A percentile compares a stretch with the other conserved stretches of the same genome.
phyloP scores from a whole-genome alignment of 2,329 filamentous ascomycete species.

The Phialocephala sp. region DNA sequence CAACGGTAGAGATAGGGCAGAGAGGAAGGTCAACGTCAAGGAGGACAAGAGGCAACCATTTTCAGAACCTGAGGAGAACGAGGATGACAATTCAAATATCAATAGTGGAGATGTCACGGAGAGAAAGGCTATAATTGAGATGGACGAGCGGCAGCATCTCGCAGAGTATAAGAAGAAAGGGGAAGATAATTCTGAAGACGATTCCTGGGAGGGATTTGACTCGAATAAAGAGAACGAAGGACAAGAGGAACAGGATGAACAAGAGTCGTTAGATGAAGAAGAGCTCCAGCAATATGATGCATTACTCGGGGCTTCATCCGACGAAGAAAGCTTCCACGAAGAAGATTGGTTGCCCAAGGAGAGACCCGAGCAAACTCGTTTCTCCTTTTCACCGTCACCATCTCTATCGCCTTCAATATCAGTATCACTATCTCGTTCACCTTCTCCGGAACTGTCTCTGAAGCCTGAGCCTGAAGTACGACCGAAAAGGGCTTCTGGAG shows the following conservation, averaged over 20 bases:
- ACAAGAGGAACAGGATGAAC: conserved; percentile 32
- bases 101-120: conserved; percentile 12
- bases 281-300: conserved; percentile 39
- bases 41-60: conserved; percentile 16
- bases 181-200: conserved; percentile 20
- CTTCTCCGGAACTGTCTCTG: conserved; percentile 14
- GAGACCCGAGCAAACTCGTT: conserved; percentile 14
- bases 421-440: conserved; percentile 29
- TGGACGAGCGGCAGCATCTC: conserved; percentile 14
- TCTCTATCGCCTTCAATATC: conserved; percentile 34
- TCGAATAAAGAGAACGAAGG: conserved; percentile 28
- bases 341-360: conserved; percentile 31
- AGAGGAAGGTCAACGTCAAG: conserved; percentile 17
- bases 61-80: conserved; percentile 15
- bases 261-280: conserved; percentile 35
- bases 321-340: conserved; percentile 41
- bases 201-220: conserved; percentile 29
- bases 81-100: conserved; percentile 19
- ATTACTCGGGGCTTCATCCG: conserved; percentile 40
- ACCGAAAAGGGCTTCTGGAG: conserved; percentile 31
- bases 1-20: conserved; percentile 13
- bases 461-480: conserved; percentile 24
- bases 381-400: conserved; percentile 20
- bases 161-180: conserved; percentile 14
- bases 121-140: conserved; percentile 16